These are phyloP conservation scores for Babesia ovata DNA, from an alignment of 169 alveolate species.

Conservation along the genomic window DNA sequence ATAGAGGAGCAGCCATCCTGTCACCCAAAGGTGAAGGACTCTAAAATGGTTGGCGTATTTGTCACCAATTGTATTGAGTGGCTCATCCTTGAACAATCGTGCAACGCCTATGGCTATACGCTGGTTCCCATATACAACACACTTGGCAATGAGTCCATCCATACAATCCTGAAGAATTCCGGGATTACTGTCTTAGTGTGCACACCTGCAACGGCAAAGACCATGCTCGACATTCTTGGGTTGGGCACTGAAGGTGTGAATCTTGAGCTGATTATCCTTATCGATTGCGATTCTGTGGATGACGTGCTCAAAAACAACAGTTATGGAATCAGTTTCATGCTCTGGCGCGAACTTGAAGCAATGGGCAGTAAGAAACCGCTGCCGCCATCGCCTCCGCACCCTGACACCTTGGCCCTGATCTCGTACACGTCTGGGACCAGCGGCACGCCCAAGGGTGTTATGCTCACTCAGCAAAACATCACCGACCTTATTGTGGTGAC, in stretches of 20 bases:
- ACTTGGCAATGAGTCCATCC: constrained; percentile 76
- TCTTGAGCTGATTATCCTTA: constrained; percentile 34
- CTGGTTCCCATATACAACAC: constrained; percentile 83
- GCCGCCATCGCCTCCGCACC: constrained; percentile 71
- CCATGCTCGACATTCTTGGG: constrained; percentile 27
- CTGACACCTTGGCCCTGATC: constrained; percentile 85
- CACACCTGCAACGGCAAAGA: constrained; percentile 53
- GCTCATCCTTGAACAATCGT: constrained; percentile 80
- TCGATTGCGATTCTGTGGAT: constrained; percentile 20
- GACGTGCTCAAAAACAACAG: constrained; percentile 19
- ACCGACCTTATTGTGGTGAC: constrained; percentile 52
- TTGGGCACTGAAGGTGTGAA: constrained; percentile 46
- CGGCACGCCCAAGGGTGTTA: constrained; percentile 97
- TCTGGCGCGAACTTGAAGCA: constrained; percentile 66
- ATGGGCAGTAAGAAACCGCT: constrained; percentile 61
- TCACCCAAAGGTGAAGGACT: constrained; percentile 13
- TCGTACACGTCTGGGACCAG: constrained; percentile 98
- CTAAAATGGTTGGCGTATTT: constrained; percentile 67
- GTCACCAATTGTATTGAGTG: constrained; percentile 81
- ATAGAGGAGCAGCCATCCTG: constrained; percentile 32
- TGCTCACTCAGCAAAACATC: constrained; percentile 86
- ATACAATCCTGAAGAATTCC: constrained; percentile 68
- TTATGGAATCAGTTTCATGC: constrained; percentile 37
- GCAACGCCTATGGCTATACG: constrained; percentile 80
- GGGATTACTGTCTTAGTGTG: constrained; percentile 48